A percentile compares a stretch with the other conserved stretches of the same genome.
Conservation (phyloP, 1,139 yeast genomes). For the Hansenula sp. region DNA sequence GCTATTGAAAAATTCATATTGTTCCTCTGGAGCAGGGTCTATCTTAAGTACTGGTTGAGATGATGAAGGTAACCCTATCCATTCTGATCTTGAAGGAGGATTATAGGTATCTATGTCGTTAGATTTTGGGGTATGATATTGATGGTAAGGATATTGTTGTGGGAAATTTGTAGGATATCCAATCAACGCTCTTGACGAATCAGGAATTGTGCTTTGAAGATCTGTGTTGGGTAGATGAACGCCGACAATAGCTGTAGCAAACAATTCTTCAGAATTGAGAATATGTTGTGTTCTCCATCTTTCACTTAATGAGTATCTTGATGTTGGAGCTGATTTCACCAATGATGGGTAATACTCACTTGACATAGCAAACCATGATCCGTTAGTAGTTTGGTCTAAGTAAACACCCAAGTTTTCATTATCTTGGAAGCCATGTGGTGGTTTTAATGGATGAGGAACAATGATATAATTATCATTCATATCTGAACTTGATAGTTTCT, state of each 20-base stretch:
- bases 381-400: conserved; percentile 16
- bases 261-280: conserved; percentile 26
- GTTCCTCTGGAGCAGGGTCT: conserved; percentile 20
- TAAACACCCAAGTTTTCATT: conserved; percentile 23
- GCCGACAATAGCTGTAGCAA: conserved; percentile 40
- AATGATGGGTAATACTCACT: conserved; percentile 72
- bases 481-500: conserved; percentile 18
- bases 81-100: conserved; percentile 16
- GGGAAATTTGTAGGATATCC: conserved; percentile 21
- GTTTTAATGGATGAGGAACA: conserved; percentile 61
- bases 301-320: conserved; percentile 48
- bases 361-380: conserved; percentile 80
- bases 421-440: conserved; percentile 26
- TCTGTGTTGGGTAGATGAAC: conserved; percentile 33
- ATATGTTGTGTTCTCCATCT: conserved; percentile 36
- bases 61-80: conserved; percentile 17
- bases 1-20: conserved; percentile 16
- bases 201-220: not conserved
- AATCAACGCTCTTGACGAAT: conserved; percentile 8
- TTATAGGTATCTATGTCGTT: conserved; percentile 11
- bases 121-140: conserved; percentile 9
- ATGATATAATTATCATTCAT: conserved; percentile 33
- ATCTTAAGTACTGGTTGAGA: conserved; percentile 15
- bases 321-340: conserved; percentile 73
- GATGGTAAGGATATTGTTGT: conserved; percentile 11